Conservation (phyloP, 2,329 filamentous ascomycete species). For the Alternaria consortialis region DNA sequence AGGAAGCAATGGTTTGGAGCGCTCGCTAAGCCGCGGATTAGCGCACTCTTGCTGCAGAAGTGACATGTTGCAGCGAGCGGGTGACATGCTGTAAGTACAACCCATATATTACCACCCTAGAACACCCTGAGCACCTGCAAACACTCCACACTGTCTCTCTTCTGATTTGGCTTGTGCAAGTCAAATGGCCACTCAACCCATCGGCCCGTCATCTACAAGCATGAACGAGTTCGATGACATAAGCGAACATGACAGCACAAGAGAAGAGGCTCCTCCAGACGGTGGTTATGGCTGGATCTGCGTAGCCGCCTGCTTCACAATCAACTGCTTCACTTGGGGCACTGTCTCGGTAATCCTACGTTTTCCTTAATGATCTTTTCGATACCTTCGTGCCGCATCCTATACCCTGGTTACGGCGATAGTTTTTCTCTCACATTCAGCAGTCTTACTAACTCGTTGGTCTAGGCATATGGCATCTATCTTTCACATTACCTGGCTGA, state of each 20-base stretch:
- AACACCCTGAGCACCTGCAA: not conserved
- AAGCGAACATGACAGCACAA: no score
- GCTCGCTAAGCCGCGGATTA: not conserved
- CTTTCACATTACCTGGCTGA: constrained; percentile 53
- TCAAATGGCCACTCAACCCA: not conserved
- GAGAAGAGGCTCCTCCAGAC: no score
- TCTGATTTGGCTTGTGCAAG: not conserved
- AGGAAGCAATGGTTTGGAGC: not conserved
- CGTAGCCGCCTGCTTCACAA: no score
- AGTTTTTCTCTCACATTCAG: not conserved
- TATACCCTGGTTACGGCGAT: not conserved
- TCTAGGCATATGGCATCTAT: constrained; percentile 53
- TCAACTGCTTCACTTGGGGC: no score
- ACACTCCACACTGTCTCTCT: not conserved
- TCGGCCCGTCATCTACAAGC: constrained; percentile 12
- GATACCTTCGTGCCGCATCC: not conserved
- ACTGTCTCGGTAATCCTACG: constrained; percentile 24
- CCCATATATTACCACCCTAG: not conserved
- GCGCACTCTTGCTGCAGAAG: not conserved
- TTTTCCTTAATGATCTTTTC: not conserved
- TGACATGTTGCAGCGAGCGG: not conserved
- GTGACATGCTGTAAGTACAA: not conserved
- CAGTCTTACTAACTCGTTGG: not conserved
- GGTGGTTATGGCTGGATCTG: no score
- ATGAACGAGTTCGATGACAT: no score